Evolutionary conservation across 78 protist genomes (phyloP).

Genomic region (Dictyostelium brefeldianum): DNA sequence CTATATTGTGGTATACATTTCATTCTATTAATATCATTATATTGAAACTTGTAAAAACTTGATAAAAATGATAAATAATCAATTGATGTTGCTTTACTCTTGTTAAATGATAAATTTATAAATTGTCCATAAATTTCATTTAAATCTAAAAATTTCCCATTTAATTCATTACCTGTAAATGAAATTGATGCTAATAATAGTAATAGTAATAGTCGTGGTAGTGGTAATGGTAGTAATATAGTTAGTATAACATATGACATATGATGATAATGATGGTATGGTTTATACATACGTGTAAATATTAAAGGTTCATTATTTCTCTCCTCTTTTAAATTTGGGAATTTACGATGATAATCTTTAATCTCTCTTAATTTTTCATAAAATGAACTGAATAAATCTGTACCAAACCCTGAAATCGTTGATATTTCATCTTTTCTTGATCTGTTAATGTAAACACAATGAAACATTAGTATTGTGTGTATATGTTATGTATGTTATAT

Average conservation of each 20-base stretch:
- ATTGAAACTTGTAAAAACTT: constrained; percentile 42
- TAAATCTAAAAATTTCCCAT: constrained; percentile 81
- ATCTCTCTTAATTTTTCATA: constrained; percentile 80
- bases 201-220: constrained; percentile 1
- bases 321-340: constrained; percentile 20
- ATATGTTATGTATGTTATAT: background rate
- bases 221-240: constrained; percentile 10
- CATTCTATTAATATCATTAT: constrained; percentile 44
- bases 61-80: constrained; percentile 67
- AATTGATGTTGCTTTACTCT: background rate
- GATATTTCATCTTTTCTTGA: constrained; percentile 43
- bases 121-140: constrained; percentile 60
- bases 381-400: constrained; percentile 49
- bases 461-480: background rate
- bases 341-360: constrained; percentile 80
- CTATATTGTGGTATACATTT: constrained; percentile 25
- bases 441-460: background rate
- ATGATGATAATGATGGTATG: too few species aligned
- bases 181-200: constrained; percentile 47
- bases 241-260: too few species aligned
- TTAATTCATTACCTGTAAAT: constrained; percentile 81
- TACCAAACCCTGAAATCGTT: constrained; percentile 55
- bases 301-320: constrained; percentile 6
- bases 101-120: constrained; percentile 45
- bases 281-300: constrained; percentile 66